Evolutionary conservation across 768 basidiomycete genomes (phyloP), one percentile per base, ranked within the genome.

Genomic region (Trametes meyenii): DNA sequence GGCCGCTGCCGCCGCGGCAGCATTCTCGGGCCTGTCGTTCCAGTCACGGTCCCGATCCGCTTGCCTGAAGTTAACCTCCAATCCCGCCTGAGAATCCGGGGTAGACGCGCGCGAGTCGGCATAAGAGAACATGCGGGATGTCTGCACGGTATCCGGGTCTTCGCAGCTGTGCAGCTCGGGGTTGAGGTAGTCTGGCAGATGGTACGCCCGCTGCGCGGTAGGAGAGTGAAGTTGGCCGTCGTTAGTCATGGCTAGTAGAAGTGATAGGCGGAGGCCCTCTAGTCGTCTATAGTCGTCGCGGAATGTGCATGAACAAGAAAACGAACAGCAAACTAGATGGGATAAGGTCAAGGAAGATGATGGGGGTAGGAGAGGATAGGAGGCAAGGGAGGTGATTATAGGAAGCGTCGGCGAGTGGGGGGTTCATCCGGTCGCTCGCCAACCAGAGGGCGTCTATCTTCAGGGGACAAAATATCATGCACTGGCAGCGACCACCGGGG

Each of bases 71-170:
- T 49, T 50, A 7, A 62, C 38, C 40, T 55, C 43, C 19, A 59
- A 19, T 42, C 35, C 52, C 36, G 24, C 44, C 36, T 50, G 36
- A 8, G 65, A 62, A 38, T 63, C 63, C 12, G 68, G 64, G 33
- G 67, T 66, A 26, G 67, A 66, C 16, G 60, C 35, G 46, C 67
- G 62, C 39, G 67, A 66, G 49, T 61, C 62, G 42, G 49, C 53
- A 39, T 24, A 60, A 8, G 53, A 57, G n/a, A 38, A 17, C 33
- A 36, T 42, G 44, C 39, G 44, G 36, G 58, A 57, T 1, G 44
- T 11, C 35, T 40, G 40, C 21, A 39, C 36, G 1, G 51, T 38
- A 4, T 61, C 58, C 14, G 58, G 51, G 24, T 10, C 4, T 8
- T 51, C 49, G 50, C 50, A 45, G 2, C 49, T 17, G 7, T 40